Percentiles rank a stretch among this genome's conserved stretches.
These are phyloP conservation scores for Hymenoscyphus fructigenus DNA, from an alignment of 2,329 filamentous ascomycete species.

Conservation along the genomic window DNA sequence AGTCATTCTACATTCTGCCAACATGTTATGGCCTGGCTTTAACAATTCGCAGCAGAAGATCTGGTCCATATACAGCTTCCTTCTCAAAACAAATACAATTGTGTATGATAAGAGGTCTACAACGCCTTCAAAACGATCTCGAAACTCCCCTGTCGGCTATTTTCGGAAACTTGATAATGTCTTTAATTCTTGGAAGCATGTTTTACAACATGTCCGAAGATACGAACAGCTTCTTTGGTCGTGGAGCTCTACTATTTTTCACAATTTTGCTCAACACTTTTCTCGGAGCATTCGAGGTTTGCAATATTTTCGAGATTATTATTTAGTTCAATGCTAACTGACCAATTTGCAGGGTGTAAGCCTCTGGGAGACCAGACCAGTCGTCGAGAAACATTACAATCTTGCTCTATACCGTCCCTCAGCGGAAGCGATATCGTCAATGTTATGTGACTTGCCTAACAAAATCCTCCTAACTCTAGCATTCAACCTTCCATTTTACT, in stretches of 20 bases:
- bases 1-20: too few species aligned
- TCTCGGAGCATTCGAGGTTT: conserved; percentile 55
- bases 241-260: conserved; percentile 67
- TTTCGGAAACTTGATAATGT: conserved; percentile 45
- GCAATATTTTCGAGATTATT: background rate
- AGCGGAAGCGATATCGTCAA: conserved; percentile 61
- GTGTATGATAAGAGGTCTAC: conserved; percentile 7
- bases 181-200: conserved; percentile 61
- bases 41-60: background rate
- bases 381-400: conserved; percentile 84
- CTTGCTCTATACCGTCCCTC: conserved; percentile 90
- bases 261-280: conserved; percentile 52
- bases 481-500: conserved; percentile 83
- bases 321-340: background rate
- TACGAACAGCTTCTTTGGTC: conserved; percentile 58
- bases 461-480: conserved; percentile 72
- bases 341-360: conserved; percentile 62
- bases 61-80: conserved; percentile 1
- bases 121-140: conserved; percentile 7
- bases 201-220: conserved; percentile 59
- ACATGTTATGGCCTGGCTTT: background rate
- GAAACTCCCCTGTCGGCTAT: conserved; percentile 4
- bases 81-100: background rate
- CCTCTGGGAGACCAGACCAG: conserved; percentile 83
- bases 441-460: conserved; percentile 75